Conservation (phyloP, 257 asterid species). For the Buddleja alternifolia region DNA sequence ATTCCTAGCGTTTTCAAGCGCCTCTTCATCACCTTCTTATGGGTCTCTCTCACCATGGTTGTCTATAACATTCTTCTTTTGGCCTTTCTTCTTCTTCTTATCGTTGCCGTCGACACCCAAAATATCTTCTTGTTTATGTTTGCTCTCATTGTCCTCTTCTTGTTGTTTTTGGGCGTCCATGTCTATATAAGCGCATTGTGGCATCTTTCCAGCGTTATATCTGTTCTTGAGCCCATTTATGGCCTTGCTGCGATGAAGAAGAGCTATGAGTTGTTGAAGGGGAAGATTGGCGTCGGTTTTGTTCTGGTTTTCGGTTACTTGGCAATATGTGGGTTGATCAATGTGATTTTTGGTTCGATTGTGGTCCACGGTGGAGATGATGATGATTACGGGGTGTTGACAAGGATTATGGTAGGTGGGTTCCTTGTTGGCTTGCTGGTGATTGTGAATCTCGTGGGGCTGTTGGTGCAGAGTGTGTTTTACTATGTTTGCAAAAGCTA, state of each 20-base stretch:
- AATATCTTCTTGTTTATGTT: slow-evolving; percentile 62
- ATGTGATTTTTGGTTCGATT: slow-evolving; percentile 57
- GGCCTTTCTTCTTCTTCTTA: slow-evolving; percentile 61
- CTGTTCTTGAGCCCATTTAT: slow-evolving; percentile 62
- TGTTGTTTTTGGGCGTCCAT: slow-evolving; percentile 73
- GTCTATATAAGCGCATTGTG: slow-evolving; percentile 87
- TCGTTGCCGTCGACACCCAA: slow-evolving; percentile 64
- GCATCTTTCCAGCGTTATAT: slow-evolving; percentile 92
- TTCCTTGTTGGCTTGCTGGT: slow-evolving; percentile 86
- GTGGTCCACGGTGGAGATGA: slow-evolving; percentile 87
- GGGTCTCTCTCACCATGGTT: slow-evolving; percentile 79
- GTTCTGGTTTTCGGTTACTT: slow-evolving; percentile 70
- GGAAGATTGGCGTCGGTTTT: slow-evolving; percentile 53
- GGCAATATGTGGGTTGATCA: slow-evolving; percentile 68
- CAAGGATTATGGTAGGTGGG: slow-evolving; percentile 81
- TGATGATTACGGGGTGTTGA: slow-evolving; percentile 55
- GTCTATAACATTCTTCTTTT: slow-evolving; percentile 61
- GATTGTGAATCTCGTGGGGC: slow-evolving; percentile 82
- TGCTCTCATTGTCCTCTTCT: slow-evolving; percentile 54
- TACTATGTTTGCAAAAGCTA: slow-evolving; percentile 94
- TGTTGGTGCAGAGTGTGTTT: slow-evolving; percentile 92
- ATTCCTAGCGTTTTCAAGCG: slow-evolving; percentile 82
- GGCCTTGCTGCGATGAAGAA: slow-evolving; percentile 44
- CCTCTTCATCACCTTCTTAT: slow-evolving; percentile 72
- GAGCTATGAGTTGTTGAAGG: slow-evolving; percentile 44